phyloP scores from a whole-genome alignment of 768 basidiomycete genomes.

The Pisolithus tinctorius region DNA sequence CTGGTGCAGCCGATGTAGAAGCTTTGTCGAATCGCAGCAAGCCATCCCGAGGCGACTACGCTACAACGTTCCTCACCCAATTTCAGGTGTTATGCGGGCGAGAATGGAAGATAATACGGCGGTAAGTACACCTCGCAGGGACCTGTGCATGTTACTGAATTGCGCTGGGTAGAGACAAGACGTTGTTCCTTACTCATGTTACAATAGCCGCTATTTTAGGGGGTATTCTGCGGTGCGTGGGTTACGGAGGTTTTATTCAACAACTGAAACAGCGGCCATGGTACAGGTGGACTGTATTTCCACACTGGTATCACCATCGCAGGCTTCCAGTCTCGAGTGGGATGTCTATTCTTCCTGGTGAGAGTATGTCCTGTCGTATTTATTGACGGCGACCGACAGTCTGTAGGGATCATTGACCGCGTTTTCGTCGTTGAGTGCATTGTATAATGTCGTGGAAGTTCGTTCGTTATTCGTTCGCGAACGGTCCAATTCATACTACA shows the following conservation, averaged over 20 bases:
- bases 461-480: constrained; percentile 88
- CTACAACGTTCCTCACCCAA: constrained; percentile 85
- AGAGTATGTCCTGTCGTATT: constrained; percentile 1
- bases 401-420: constrained; percentile 80
- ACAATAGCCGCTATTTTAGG: constrained; percentile 66
- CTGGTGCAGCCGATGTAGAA: constrained; percentile 12
- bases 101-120: constrained; percentile 77
- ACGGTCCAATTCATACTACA: constrained; percentile 79
- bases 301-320: constrained; percentile 75
- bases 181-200: constrained; percentile 76
- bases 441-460: constrained; percentile 82
- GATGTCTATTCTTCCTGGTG: constrained; percentile 90
- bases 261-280: background rate
- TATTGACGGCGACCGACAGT: constrained; percentile 4
- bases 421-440: constrained; percentile 83
- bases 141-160: background rate
- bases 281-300: constrained; percentile 76
- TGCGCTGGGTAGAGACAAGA: constrained; percentile 56
- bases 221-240: constrained; percentile 71
- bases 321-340: constrained; percentile 92
- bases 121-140: constrained; percentile 33
- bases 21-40: constrained; percentile 12
- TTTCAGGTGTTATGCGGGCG: constrained; percentile 73
- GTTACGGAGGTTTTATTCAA: background rate
- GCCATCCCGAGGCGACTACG: constrained; percentile 35